phyloP scores from a whole-genome alignment of 192 early-diverging fungal genomes.

The Backusella mclennaniae region DNA sequence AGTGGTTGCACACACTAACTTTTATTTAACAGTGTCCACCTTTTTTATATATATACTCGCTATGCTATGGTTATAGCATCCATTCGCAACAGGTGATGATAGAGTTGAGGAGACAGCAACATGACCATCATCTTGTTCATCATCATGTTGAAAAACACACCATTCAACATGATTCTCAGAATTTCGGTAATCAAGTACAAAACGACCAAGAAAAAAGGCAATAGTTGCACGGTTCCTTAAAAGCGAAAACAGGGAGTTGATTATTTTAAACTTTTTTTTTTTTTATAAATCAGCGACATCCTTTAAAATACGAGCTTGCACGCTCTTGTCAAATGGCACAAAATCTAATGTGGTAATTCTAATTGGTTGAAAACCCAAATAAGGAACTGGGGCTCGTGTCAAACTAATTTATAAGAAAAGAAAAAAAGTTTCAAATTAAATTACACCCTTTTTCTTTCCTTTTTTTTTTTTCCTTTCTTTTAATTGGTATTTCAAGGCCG shows the following conservation, averaged over 20 bases:
- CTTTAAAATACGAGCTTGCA: neutral
- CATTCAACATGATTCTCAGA: neutral
- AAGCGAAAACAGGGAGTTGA: neutral
- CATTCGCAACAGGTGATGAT: too few species aligned
- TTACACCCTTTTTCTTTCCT: conserved; percentile 11
- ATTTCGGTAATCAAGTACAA: neutral
- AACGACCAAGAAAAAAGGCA: neutral
- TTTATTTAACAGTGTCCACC: neutral
- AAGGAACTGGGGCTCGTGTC: conserved; percentile 2
- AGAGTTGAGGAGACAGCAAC: too few species aligned
- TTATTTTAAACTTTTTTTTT: neutral
- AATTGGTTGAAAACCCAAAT: conserved; percentile 1
- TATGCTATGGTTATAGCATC: too few species aligned
- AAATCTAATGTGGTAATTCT: neutral
- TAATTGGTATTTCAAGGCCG: neutral
- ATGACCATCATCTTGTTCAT: neutral
- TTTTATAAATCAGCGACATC: neutral
- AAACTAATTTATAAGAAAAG: conserved; percentile 9
- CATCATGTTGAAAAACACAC: neutral
- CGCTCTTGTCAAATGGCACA: neutral
- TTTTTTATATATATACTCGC: neutral
- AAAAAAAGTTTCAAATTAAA: neutral
- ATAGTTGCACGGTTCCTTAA: neutral
- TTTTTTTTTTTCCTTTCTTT: conserved; percentile 10
- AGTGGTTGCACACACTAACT: neutral